Evolutionary conservation across 2,329 filamentous ascomycete genomes (phyloP), one percentile per base, ranked within the genome.

Genomic region (Xylaria multiplex): DNA sequence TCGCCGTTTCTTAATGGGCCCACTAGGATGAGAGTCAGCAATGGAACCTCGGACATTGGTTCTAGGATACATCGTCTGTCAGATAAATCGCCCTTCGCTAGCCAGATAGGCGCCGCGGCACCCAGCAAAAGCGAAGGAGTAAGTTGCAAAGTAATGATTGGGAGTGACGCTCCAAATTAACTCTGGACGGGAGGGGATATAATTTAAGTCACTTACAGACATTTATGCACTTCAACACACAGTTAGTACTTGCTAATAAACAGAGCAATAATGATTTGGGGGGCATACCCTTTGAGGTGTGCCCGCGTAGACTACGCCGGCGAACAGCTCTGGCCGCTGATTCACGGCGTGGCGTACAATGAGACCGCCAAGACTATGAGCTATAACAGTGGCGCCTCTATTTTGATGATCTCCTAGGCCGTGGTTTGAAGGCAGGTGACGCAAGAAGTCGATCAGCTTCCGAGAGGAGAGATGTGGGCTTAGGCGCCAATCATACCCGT

Each of bases 401-500:
- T 86, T 82, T 55, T 85, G 82, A 0, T 76, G 75, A 1, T 84
- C 80, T 0, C 82, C 81, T 8, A 80, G 83, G 2, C 84, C 81
- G 53, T 86, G 84, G 74, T 97, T 97, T 58, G 88, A 93, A 0
- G 91, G 91, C 0, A 98, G 82, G 1, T 80, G 83, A 74, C 91
- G 88, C 14, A 98, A 81, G 73, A 92, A 97, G 19, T 85, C 80
- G 42, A 90, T 87, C n/a, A 98, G 81, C 67, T 88, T 88, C 52
- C 84, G 83, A 2, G 91, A 93, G 0, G 96, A 84, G 0, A 93
- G 81, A 73, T 90, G 86, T 0, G 95, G 95, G 69, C 92, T 96
- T 45, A 97, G 81, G 16, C 95, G 86, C 95, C 95, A 98, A 79
- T 98, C 95, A 73, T 97, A 98, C 19, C 94, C 93, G 75, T 95